Base-by-base conservation (phyloP, 768 basidiomycete genomes). In the Suillus sp. region DNA sequence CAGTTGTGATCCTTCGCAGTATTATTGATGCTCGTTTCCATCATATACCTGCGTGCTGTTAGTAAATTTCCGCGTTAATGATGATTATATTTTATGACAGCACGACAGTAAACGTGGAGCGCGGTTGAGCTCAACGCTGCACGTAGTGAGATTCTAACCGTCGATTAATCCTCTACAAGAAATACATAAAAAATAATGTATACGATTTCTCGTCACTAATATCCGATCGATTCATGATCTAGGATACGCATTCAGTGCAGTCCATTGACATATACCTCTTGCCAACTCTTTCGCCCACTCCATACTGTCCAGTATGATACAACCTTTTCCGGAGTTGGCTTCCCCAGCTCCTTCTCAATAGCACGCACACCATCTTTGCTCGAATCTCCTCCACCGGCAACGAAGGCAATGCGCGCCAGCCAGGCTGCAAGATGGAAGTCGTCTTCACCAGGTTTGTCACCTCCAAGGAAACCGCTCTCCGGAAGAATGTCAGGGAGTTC, bases 351-450 rank as follows among this genome's bases (percentile, higher is more conserved):
- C 56, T 75, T 74, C 70, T 81, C 79, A 5, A 84, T 65, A 2
- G 75, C 70, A 32, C 67, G 69, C 45, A 78, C 58, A 3, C 79
- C 81, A 13, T 80, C 77, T 14, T 71, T 69, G 18, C 30, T 30
- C 10, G 51, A 11, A 30, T 53, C 30, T 20, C 70, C 72, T 30
- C 74, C 80, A 1, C 82, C 82, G 1, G 69, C 61, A 6, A 81
- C 66, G 25, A 73, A 72, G 13, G 77, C 76, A 30, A 85, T 78
- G 35, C 82, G 79, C 30, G 83, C 80, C 35, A 86, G 71, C 85
- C 83, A 87, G 9, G 78, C 82, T 7, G 65, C 81, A 47, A 86
- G 72, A 71, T 85, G 84, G 74, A 82, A 84, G 68, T 85, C 86
- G 60, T 83, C 83, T 68, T 84, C 83, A 10, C 83, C 79, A 0